A percentile compares a stretch with the other conserved stretches of the same genome.
Evolutionary conservation across 78 protist genomes (phyloP).

Genomic region (Reticulomyxa filosa): DNA sequence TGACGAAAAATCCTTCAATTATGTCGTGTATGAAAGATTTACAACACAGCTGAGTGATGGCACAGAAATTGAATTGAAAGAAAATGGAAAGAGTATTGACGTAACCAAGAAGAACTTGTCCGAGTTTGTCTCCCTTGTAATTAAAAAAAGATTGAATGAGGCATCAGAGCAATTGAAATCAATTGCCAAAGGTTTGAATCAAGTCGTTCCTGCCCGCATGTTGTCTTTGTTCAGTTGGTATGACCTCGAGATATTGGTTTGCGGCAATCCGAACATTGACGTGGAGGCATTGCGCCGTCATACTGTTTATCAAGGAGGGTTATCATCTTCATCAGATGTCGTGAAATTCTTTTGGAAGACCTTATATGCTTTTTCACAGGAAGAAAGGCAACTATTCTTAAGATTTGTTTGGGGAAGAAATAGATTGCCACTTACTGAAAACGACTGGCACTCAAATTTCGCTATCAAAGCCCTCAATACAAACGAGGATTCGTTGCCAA

Average conservation of each 20-base stretch:
- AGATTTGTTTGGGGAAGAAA: constrained; percentile 14
- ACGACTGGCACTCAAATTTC: not conserved
- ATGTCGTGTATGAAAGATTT: not conserved
- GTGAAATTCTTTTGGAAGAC: not conserved
- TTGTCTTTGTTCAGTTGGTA: not conserved
- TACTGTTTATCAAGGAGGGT: not conserved
- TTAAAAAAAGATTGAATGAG: too few relatives aligned
- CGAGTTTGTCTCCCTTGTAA: too few relatives aligned
- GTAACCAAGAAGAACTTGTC: too few relatives aligned
- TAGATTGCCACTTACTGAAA: not conserved
- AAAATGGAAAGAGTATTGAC: not conserved
- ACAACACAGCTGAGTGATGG: not conserved
- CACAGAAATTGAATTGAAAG: not conserved
- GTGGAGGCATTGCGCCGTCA: not conserved
- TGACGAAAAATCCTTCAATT: not conserved
- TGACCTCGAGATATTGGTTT: constrained; percentile 1
- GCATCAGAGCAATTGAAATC: too few relatives aligned
- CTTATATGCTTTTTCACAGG: not conserved
- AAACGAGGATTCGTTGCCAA: not conserved
- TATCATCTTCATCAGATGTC: not conserved
- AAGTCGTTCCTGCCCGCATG: not conserved
- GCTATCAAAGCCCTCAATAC: not conserved
- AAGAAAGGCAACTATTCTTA: not conserved
- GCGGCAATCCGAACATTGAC: not conserved
- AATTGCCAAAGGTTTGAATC: not conserved